Evolutionary conservation across 768 basidiomycete genomes (phyloP), one percentile per base, ranked within the genome.

Genomic region (Panaeolus cyanescens): DNA sequence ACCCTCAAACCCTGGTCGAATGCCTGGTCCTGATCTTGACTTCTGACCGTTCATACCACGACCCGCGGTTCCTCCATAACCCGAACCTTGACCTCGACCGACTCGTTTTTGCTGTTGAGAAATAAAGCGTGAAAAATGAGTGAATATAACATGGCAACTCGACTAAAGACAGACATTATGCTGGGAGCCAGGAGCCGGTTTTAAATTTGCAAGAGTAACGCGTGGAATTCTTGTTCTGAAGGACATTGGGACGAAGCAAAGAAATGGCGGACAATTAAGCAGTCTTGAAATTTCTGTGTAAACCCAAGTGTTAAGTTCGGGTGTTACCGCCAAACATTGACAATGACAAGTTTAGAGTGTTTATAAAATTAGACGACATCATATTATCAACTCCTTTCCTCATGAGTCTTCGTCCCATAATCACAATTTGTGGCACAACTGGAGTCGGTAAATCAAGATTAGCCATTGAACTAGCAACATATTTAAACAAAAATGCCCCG

Each of bases 1-100:
- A 71, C 97, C 97, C 75, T 98, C 97, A 64, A 98, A 99, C 5
- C 93, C 89, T 28, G 86, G 81, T 66, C 83, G 85, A 31, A 93
- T 91, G 4, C 94, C 92, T 61, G 90, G 87, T 1, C 96, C 96
- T 4, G 93, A 87, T 63, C 96, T 87, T 34, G 97, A 90, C 62
- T 95, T 96, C 75, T 96, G 95, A 67, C 97, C 97, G 68, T 99
- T 99, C 74, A 92, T 85, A 76, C 97, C 97, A 59, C 94, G 85
- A 65, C 94, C 94, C 9, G 96, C 90, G 1, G 96, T 98, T 63
- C 94, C 89, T 64, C 97, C 97, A 61, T 91, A 85, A 28, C 91
- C 91, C 2, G 94, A 95, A 31, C 93, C 93, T 77, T 93, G 91
- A 70, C 96, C 96, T 70, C 96, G 83, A 70, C 97, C 96, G 28